Evolutionary conservation across 768 basidiomycete species (phyloP), one percentile per base, ranked within the genome.

Genomic region (Russula brevipes): DNA sequence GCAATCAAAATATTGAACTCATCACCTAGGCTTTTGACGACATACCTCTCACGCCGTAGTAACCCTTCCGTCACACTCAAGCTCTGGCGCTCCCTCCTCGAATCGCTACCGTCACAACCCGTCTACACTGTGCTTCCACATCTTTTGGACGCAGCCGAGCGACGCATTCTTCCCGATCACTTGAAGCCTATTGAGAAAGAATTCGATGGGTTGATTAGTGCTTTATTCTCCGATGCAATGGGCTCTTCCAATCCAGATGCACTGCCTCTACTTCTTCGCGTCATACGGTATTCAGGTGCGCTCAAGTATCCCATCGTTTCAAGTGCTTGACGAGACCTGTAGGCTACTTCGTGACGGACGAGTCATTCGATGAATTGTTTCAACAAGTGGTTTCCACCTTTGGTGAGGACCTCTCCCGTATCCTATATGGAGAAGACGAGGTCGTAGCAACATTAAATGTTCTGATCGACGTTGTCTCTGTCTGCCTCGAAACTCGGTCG

Each of bases 1-100:
- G 72, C 79, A 2, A 72, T 74, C 52, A 68, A 67, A 3, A 72
- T 86, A 17, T 67, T 85, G 57, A 69, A 61, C 5, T 64, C 72
- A 1, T 79, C 79, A 1, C 79, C 81, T 0, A 54, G 74, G 2
- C 73, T 86, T 0, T 71, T 87, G 5, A 72, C 82, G 3, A 73
- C 78, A 0, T 89, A 88, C 65, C 74, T 90, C 30, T 64, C 72
- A 9, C 72, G 80, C 65, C 76, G 83, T 5, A 49, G 50, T 11
- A 70, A 73, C 50, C 70, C 77, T n/a, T 50, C 45, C 2, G 72
- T 66, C 6, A 71, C 75, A 30, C 59, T 72, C 31, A 49, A 63
- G 2, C 71, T 83, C 10, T 88, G 84, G 84, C 77, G 78, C 50
- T 69, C 72, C 3, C 72, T 87, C 17, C 76, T 90, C 1, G 69